phyloP scores from a whole-genome alignment of 225 moss, liverwort and hornwort genomes.

The Climacium dendroides region DNA sequence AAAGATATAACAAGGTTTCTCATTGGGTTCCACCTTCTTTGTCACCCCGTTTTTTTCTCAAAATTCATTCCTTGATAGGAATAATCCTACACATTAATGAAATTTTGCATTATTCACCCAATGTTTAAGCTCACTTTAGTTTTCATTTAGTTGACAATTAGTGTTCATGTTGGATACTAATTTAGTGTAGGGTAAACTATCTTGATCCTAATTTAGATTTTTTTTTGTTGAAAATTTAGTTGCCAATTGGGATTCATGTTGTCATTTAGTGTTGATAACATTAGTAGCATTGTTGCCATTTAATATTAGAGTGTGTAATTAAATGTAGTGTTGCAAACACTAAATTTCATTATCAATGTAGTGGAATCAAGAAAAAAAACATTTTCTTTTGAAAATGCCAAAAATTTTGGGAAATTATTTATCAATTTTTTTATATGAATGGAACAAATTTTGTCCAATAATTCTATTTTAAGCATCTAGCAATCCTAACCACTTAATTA shows the following conservation, averaged over 20 bases:
- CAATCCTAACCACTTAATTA: background rate
- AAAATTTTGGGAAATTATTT: fast-evolving
- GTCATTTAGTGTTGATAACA: too few species aligned
- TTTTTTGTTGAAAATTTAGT: background rate
- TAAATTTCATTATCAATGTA: background rate
- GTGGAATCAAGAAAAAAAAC: fast-evolving
- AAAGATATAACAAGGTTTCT: background rate
- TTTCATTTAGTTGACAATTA: background rate
- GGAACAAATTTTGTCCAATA: background rate
- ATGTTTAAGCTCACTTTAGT: background rate
- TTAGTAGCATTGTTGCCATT: fast-evolving
- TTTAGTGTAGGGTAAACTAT: background rate
- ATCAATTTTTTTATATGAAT: background rate
- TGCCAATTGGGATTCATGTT: background rate
- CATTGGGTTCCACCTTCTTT: fast-evolving
- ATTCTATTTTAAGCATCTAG: background rate
- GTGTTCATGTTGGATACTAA: background rate
- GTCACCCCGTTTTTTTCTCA: background rate
- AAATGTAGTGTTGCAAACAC: background rate
- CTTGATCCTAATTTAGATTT: fast-evolving
- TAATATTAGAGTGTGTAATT: background rate
- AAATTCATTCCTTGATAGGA: background rate
- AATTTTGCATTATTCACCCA: background rate
- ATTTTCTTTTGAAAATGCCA: background rate
- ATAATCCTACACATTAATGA: fast-evolving